These are phyloP conservation scores for Flaveria trinervia DNA, from an alignment of 129 eudicot species.

Conservation along the genomic window DNA sequence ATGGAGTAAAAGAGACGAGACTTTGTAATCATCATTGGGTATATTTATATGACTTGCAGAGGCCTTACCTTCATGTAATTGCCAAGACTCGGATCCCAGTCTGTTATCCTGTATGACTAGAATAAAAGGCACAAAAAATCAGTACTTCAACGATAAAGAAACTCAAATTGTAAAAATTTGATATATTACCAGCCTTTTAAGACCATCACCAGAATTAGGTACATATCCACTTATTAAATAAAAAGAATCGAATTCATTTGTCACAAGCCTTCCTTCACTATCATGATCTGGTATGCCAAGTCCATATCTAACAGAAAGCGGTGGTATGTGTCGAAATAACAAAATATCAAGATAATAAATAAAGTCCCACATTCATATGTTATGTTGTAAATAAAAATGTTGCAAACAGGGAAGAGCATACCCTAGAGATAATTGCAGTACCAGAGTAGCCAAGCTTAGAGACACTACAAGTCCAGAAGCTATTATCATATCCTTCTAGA, in stretches of 20 bases:
- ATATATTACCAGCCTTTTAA: conserved; percentile 71
- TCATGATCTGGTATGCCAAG: conserved; percentile 92
- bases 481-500: conserved; percentile 73
- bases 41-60: not conserved
- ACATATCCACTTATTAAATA: conserved; percentile 75
- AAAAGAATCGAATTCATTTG: conserved; percentile 82
- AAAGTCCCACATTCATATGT: not conserved
- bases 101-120: conserved; percentile 81
- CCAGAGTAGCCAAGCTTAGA: conserved; percentile 95
- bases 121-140: not conserved
- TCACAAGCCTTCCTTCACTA: conserved; percentile 94
- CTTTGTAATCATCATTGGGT: conserved; percentile 5
- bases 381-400: not conserved
- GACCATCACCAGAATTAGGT: conserved; percentile 96
- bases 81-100: conserved; percentile 91
- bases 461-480: conserved; percentile 95
- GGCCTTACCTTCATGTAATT: conserved; percentile 77
- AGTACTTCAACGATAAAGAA: conserved; percentile 34
- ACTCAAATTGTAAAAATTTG: conserved; percentile 24
- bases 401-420: conserved; percentile 28
- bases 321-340: conserved; percentile 63
- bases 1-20: conserved; percentile 66
- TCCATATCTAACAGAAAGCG: conserved; percentile 83
- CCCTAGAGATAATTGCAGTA: conserved; percentile 91
- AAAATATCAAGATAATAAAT: conserved; percentile 29